Percentiles rank a stretch among this genome's conserved stretches.
phyloP scores from a whole-genome alignment of 345 rosid species.

The Eucalyptus victrix region DNA sequence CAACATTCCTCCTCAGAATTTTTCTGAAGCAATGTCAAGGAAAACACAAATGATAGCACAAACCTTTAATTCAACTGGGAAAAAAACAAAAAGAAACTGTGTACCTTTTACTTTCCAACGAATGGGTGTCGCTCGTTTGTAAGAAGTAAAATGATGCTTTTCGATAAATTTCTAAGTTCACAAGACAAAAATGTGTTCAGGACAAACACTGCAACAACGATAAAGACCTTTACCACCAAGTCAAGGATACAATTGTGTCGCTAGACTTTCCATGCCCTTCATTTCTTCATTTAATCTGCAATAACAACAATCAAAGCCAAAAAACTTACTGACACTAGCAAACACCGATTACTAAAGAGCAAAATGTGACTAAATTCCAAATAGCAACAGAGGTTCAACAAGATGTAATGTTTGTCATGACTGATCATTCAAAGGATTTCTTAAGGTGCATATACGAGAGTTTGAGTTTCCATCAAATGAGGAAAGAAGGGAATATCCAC shows the following conservation, averaged over 20 bases:
- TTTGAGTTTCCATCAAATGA: background rate
- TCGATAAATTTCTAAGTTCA: background rate
- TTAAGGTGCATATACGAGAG: background rate
- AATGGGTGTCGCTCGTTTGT: background rate
- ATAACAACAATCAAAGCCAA: background rate
- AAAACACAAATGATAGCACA: background rate
- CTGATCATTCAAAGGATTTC: background rate
- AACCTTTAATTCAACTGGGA: background rate
- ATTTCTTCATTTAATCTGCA: conserved; percentile 89
- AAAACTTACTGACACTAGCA: background rate
- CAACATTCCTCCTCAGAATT: conserved; percentile 68
- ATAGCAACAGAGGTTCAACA: background rate
- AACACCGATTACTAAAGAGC: background rate
- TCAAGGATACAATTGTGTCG: conserved; percentile 76
- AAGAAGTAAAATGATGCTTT: background rate
- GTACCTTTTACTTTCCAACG: background rate
- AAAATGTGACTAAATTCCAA: background rate
- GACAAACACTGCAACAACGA: background rate
- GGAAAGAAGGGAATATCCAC: background rate
- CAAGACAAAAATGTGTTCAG: background rate
- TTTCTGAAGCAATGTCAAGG: conserved; percentile 53
- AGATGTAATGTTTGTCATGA: background rate
- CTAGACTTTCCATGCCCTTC: conserved; percentile 63
- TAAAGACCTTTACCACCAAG: background rate
- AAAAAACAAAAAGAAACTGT: background rate